phyloP scores from a whole-genome alignment of 352 stramenopile species.

The Hyaloperonospora brassicae region DNA sequence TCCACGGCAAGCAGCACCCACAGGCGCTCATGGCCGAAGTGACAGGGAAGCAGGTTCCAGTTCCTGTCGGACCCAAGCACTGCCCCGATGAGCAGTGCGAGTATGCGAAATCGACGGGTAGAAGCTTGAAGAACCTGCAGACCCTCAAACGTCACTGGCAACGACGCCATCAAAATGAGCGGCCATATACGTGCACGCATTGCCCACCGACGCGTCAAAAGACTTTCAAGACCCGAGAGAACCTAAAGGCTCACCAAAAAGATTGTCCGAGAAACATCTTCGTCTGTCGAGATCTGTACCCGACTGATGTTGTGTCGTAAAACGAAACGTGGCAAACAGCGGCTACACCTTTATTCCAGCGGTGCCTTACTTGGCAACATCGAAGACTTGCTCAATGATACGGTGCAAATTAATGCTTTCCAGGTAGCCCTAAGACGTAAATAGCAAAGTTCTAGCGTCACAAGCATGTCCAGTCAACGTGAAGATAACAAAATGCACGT shows the following conservation, averaged over 20 bases:
- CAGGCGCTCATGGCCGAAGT: constrained; percentile 24
- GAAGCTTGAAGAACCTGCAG: constrained; percentile 55
- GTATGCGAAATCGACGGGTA: constrained; percentile 34
- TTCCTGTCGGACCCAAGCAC: constrained; percentile 54
- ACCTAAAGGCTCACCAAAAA: constrained; percentile 63
- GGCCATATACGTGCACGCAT: constrained; percentile 42
- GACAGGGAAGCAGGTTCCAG: constrained; percentile 29
- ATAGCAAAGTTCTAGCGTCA: neutral
- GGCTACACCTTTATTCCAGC: constrained; percentile 14
- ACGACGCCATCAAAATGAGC: constrained; percentile 42
- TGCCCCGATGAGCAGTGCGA: constrained; percentile 50
- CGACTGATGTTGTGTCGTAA: constrained; percentile 5
- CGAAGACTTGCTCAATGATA: constrained; percentile 79
- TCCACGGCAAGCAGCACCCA: constrained; percentile 58
- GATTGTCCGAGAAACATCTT: constrained; percentile 33
- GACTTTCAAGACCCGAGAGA: constrained; percentile 64
- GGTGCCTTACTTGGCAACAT: constrained; percentile 64
- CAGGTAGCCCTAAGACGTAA: constrained; percentile 50
- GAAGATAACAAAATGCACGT: constrained; percentile 13
- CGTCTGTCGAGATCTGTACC: constrained; percentile 9
- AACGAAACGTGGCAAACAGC: constrained; percentile 7
- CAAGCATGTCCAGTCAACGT: neutral
- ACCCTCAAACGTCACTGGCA: constrained; percentile 72
- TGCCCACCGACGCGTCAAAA: constrained; percentile 37
- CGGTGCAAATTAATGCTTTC: constrained; percentile 84